Conservation (phyloP, 2,329 filamentous ascomycete genomes). For the Cladosporium sp. region DNA sequence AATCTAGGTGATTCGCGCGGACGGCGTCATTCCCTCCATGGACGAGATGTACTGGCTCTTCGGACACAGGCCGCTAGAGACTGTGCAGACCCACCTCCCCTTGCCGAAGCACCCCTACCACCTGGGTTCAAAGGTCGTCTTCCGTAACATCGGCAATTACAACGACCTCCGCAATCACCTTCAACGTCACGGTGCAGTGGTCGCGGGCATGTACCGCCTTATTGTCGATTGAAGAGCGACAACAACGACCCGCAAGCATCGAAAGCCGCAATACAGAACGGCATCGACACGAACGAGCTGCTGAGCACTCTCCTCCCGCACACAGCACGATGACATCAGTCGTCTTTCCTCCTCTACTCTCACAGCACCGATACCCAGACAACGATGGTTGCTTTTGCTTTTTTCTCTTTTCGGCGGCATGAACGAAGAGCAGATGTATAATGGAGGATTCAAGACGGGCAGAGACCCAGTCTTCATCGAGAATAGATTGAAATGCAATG, state of each 20-base stretch:
- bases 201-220: not conserved
- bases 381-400: not conserved
- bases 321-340: not conserved
- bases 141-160: constrained; percentile 1
- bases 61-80: not conserved
- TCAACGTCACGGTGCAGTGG: not conserved
- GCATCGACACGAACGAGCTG: not conserved
- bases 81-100: not conserved
- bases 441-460: not conserved
- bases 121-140: not conserved
- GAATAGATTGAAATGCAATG: not conserved
- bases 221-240: not conserved
- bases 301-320: not conserved
- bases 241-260: not conserved
- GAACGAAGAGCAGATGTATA: not conserved
- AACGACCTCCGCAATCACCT: not conserved
- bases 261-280: not conserved
- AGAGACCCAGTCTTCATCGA: not conserved
- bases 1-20: constrained; percentile 9
- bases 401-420: not conserved
- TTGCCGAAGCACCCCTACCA: not conserved
- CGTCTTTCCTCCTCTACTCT: not conserved
- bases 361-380: not conserved
- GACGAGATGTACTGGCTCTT: not conserved
- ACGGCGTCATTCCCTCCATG: not conserved